Evolutionary conservation across 2,329 filamentous ascomycete genomes (phyloP).

Genomic region (Trichoderma sp.): DNA sequence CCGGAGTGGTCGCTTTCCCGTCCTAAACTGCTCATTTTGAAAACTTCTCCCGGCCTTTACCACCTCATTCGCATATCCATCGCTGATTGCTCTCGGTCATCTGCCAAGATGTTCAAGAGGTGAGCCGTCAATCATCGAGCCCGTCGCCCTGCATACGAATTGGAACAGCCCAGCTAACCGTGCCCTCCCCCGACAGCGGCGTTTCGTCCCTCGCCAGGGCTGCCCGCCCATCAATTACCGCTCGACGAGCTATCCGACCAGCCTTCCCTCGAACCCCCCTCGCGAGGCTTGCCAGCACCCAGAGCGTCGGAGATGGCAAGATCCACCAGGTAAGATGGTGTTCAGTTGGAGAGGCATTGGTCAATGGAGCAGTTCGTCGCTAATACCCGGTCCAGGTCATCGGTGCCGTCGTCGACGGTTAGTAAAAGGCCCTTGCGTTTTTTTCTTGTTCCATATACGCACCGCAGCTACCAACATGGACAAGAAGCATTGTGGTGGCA

Average conservation of each 20-base stretch:
- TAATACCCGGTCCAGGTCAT: constrained; percentile 77
- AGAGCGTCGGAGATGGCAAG: constrained; percentile 64
- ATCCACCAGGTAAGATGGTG: constrained; percentile 63
- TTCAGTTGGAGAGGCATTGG: constrained; percentile 10
- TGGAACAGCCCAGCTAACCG: constrained; percentile 51
- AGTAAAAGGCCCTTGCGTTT: constrained; percentile 45
- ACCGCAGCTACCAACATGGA: background rate
- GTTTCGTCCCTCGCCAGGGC: constrained; percentile 66
- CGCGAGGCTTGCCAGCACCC: constrained; percentile 61
- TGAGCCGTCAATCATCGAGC: constrained; percentile 52
- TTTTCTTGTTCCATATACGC: background rate
- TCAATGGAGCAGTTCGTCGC: constrained; percentile 37
- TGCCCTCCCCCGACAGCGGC: constrained; percentile 54
- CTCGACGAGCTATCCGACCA: constrained; percentile 61
- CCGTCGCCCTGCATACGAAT: constrained; percentile 43
- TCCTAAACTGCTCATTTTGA: constrained; percentile 54
- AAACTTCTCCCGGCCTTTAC: constrained; percentile 53
- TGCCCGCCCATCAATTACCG: constrained; percentile 63
- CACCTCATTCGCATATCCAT: constrained; percentile 62
- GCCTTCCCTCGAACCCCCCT: constrained; percentile 57
- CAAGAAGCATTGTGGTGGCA: background rate
- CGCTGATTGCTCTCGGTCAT: constrained; percentile 66
- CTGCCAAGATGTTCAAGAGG: constrained; percentile 82
- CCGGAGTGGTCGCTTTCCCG: constrained; percentile 46
- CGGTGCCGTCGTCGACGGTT: constrained; percentile 98